These are phyloP conservation scores for Fonsecaea nubica DNA, from an alignment of 2,329 filamentous ascomycete genomes.

Conservation along the genomic window DNA sequence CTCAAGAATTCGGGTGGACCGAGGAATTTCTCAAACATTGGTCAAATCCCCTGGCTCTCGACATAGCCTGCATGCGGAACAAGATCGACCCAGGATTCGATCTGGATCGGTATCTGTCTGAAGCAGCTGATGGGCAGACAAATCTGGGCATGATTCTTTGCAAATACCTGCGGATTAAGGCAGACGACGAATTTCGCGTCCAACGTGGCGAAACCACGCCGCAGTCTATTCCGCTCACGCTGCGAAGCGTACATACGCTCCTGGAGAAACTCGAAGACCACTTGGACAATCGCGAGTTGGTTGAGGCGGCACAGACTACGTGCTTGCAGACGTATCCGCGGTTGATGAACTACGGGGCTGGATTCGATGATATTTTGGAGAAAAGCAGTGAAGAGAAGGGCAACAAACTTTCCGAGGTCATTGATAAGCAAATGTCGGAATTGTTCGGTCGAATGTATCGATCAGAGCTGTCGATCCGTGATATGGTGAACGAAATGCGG, in stretches of 20 bases:
- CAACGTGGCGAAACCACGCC: constrained; percentile 73
- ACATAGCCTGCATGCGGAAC: constrained; percentile 84
- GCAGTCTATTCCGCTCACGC: constrained; percentile 75
- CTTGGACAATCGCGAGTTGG: constrained; percentile 65
- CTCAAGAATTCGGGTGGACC: constrained; percentile 81
- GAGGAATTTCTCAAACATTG: constrained; percentile 75
- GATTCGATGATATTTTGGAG: constrained; percentile 89
- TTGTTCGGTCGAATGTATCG: constrained; percentile 99
- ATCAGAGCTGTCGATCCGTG: constrained; percentile 82
- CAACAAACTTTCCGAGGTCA: constrained; percentile 78
- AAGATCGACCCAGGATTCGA: constrained; percentile 68
- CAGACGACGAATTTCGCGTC: constrained; percentile 76
- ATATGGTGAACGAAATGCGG: constrained; percentile 83
- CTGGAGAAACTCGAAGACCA: constrained; percentile 79
- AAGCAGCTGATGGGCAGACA: constrained; percentile 48
- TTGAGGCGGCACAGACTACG: constrained; percentile 80
- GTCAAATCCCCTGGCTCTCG: constrained; percentile 82
- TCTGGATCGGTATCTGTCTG: constrained; percentile 78
- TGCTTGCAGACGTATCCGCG: constrained; percentile 93
- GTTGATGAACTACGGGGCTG: constrained; percentile 94
- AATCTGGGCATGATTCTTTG: constrained; percentile 59
- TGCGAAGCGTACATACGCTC: constrained; percentile 83
- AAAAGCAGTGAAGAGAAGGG: constrained; percentile 74
- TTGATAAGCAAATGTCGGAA: constrained; percentile 93
- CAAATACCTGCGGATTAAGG: constrained; percentile 84